These are phyloP conservation scores for Chaetomiaceae sp. DNA, from an alignment of 2,329 filamentous ascomycete genomes.

Conservation along the genomic window DNA sequence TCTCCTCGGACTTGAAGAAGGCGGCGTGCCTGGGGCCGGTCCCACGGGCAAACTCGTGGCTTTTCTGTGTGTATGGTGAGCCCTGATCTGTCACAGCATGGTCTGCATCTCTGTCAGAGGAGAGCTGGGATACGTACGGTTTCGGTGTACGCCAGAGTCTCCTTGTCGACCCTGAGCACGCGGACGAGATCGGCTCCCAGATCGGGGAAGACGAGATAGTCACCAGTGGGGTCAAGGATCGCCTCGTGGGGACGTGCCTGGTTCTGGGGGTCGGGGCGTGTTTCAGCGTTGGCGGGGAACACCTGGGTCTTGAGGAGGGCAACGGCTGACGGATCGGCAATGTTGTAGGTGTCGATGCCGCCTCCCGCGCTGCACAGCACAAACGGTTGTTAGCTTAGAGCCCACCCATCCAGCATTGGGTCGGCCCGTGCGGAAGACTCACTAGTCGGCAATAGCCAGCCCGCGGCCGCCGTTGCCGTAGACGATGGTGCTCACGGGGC, in stretches of 20 bases:
- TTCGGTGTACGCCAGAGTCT: conserved; percentile 39
- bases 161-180: conserved; percentile 48
- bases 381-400: neutral
- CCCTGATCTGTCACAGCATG: too few relatives aligned
- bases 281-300: conserved; percentile 36
- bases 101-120: too few relatives aligned
- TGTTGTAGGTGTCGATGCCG: conserved; percentile 42
- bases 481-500: conserved; percentile 41
- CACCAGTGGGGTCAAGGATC: conserved; percentile 59
- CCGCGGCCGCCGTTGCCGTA: conserved; percentile 40
- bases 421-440: conserved; percentile 25
- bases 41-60: conserved; percentile 44
- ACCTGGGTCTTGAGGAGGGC: conserved; percentile 35
- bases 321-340: conserved; percentile 36
- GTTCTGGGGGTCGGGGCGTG: conserved; percentile 46
- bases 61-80: conserved; percentile 7
- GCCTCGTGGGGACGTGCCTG: conserved; percentile 60
- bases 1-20: conserved; percentile 45
- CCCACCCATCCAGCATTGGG: neutral
- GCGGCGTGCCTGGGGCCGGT: conserved; percentile 60
- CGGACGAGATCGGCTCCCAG: conserved; percentile 60
- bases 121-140: conserved; percentile 23
- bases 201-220: conserved; percentile 61
- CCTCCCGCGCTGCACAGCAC: conserved; percentile 35
- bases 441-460: conserved; percentile 45